phyloP scores from a whole-genome alignment of 2,329 filamentous ascomycete genomes.

The Raffaelea ambrosiae region DNA sequence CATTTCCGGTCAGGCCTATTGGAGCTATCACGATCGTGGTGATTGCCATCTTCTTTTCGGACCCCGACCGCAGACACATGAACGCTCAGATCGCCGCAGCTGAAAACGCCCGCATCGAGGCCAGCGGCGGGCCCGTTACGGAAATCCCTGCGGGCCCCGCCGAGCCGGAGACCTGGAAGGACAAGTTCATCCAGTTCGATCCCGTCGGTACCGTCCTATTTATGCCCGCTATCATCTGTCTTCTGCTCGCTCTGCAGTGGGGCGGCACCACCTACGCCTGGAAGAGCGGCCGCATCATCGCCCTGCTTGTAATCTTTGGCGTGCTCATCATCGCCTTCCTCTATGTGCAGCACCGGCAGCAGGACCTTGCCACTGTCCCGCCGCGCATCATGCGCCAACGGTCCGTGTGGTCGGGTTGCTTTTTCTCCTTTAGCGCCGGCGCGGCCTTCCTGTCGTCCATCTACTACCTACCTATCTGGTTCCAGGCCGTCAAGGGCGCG shows the following conservation, averaged over 20 bases:
- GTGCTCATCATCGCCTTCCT: constrained; percentile 20
- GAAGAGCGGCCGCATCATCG: constrained; percentile 21
- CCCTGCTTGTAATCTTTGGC: constrained; percentile 21
- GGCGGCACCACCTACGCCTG: constrained; percentile 25
- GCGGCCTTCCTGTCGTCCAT: constrained; percentile 17
- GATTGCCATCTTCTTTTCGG: constrained; percentile 12
- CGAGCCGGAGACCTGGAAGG: constrained; percentile 13
- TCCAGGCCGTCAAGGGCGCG: constrained; percentile 25
- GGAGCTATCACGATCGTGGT: constrained; percentile 17
- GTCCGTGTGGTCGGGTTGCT: constrained; percentile 22
- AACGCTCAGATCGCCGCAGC: background rate
- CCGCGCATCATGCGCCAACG: constrained; percentile 26
- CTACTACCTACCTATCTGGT: constrained; percentile 25
- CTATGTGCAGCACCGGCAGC: constrained; percentile 22
- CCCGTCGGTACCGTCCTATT: constrained; percentile 12
- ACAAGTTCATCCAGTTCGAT: constrained; percentile 26
- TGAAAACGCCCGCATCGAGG: background rate
- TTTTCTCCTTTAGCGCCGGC: constrained; percentile 25
- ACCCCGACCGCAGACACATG: background rate
- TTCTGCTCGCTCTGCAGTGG: constrained; percentile 37
- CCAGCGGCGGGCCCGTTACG: background rate
- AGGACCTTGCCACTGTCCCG: constrained; percentile 29
- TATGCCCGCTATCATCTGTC: constrained; percentile 25
- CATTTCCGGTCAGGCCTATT: constrained; percentile 16
- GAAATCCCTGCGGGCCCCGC: background rate